Conservation (phyloP, 768 basidiomycete genomes). For the Coprinellus micaceus region DNA sequence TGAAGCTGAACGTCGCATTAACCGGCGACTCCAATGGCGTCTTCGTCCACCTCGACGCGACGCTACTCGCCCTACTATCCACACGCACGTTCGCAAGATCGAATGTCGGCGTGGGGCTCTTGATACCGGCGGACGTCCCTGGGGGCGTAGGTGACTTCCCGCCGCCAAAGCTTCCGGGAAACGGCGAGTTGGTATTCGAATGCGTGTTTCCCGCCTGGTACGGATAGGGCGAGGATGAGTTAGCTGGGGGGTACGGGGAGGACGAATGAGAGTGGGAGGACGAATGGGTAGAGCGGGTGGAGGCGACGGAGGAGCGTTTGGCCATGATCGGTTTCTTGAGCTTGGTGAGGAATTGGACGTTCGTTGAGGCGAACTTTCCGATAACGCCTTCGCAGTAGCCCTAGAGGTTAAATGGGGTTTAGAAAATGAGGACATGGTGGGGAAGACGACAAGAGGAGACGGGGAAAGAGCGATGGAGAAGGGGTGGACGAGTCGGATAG, state of each 20-base stretch:
- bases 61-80: too few relatives aligned
- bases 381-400: constrained; percentile 88
- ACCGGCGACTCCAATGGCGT: background rate
- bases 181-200: too few relatives aligned
- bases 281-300: constrained; percentile 8
- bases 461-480: too few relatives aligned
- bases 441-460: too few relatives aligned
- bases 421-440: too few relatives aligned
- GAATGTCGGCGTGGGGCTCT: background rate
- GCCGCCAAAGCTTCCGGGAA: too few relatives aligned
- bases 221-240: too few relatives aligned
- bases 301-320: constrained; percentile 43
- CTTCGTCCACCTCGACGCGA: background rate
- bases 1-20: too few relatives aligned
- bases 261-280: constrained; percentile 12
- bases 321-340: constrained; percentile 80
- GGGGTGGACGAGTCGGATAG: background rate
- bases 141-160: constrained; percentile 25
- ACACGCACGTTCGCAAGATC: background rate
- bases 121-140: constrained; percentile 6
- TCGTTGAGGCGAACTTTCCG: constrained; percentile 59
- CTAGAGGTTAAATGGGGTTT: constrained; percentile 31
- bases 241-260: too few relatives aligned
- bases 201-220: too few relatives aligned
- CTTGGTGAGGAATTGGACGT: constrained; percentile 68